Conservation (phyloP, 495 filamentous ascomycete genomes). For the Hypoxylon fuscum region DNA sequence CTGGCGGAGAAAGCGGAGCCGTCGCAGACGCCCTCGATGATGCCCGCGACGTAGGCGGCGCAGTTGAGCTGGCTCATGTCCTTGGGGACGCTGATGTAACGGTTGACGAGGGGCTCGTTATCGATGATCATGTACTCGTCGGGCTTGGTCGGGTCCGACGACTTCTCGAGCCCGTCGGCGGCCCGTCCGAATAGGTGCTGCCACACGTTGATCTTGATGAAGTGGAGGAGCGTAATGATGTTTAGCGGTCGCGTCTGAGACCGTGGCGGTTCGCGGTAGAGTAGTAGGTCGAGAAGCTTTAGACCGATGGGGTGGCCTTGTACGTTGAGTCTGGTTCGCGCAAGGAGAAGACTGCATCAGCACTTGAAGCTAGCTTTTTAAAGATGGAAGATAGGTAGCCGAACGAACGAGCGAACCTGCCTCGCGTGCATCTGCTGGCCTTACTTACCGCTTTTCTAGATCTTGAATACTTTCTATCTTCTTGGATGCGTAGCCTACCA, state of each 20-base stretch:
- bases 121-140: slow-evolving; percentile 99
- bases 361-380: background rate
- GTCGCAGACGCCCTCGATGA: slow-evolving; percentile 95
- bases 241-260: slow-evolving; percentile 81
- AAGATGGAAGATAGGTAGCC: too few relatives aligned
- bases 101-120: slow-evolving; percentile 94
- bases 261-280: slow-evolving; percentile 76
- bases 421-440: background rate
- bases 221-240: slow-evolving; percentile 91
- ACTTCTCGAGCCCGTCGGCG: slow-evolving; percentile 91
- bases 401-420: background rate
- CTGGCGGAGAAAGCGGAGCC: slow-evolving; percentile 86
- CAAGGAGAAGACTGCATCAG: slow-evolving; percentile 3
- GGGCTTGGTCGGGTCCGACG: slow-evolving; percentile 76
- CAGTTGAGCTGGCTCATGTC: slow-evolving; percentile 98
- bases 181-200: slow-evolving; percentile 88
- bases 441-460: slow-evolving; percentile 81
- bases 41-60: slow-evolving; percentile 92
- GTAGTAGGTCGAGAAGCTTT: slow-evolving; percentile 92
- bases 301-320: slow-evolving; percentile 96
- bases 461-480: slow-evolving; percentile 91
- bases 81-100: slow-evolving; percentile 87
- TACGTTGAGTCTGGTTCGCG: slow-evolving; percentile 77
- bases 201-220: slow-evolving; percentile 92
- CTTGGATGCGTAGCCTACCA: slow-evolving; percentile 94